These are phyloP conservation scores for Suhomyces anneliseae DNA, from an alignment of 1,139 yeast genomes.

Conservation along the genomic window DNA sequence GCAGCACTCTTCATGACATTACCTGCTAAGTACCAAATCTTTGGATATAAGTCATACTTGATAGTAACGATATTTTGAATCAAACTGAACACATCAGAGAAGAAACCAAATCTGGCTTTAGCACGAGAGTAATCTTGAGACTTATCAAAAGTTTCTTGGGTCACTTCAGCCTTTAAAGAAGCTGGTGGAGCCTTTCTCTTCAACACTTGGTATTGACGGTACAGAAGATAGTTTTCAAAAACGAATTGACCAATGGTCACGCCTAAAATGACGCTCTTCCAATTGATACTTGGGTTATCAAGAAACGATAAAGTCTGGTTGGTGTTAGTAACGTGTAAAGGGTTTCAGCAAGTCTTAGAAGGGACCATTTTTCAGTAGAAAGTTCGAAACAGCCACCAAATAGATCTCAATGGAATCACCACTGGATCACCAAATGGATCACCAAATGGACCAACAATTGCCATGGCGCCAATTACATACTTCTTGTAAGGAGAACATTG, in stretches of 20 bases:
- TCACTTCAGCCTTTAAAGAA: conserved; percentile 63
- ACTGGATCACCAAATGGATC: no score
- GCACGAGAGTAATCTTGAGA: conserved; percentile 81
- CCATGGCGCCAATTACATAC: conserved; percentile 15
- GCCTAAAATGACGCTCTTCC: conserved; percentile 76
- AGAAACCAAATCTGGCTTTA: conserved; percentile 70
- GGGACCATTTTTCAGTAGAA: no score
- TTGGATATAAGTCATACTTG: conserved; percentile 65
- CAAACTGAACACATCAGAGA: conserved; percentile 53
- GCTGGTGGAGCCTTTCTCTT: conserved; percentile 57
- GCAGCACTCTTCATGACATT: conserved; percentile 31
- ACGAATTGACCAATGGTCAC: conserved; percentile 73
- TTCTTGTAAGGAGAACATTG: conserved; percentile 22
- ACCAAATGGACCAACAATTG: no score
- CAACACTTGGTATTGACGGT: conserved; percentile 75
- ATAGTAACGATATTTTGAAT: conserved; percentile 58
- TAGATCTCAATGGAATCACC: neutral
- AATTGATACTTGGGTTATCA: conserved; percentile 65
- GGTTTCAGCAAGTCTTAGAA: no score
- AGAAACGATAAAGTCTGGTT: conserved; percentile 32
- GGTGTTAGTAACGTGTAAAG: conserved; percentile 9
- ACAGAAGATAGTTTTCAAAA: conserved; percentile 72
- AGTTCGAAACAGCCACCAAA: no score
- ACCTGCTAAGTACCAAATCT: conserved; percentile 62
- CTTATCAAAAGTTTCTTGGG: conserved; percentile 71